Evolutionary conservation across 306 rosid genomes (phyloP), one percentile per base, ranked within the genome.

Genomic region (Castanea mollissima): DNA sequence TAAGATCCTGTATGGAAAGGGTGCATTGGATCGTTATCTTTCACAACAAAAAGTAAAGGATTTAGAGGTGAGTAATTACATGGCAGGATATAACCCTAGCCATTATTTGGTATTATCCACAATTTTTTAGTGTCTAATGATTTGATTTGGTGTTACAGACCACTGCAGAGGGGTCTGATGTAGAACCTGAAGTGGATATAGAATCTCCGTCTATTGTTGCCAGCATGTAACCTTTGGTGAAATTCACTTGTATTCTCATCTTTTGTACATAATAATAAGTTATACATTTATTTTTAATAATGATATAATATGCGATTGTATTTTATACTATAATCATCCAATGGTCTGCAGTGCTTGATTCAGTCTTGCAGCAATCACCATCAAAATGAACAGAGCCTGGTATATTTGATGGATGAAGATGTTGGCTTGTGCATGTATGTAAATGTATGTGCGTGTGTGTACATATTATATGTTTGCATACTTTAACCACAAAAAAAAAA

Each of bases 1-100:
- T 21, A 91, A 95, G 90, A 90, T 95, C 86, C 94, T 95, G 49
- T 84, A 89, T 63, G 96, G 97, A 14, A 83, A 86, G 34, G 98
- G 88, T 14, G 89, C 99, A 52, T 81, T 91, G 85, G 97, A 91
- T 82, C 79, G 78, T 23, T 89, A 91, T 81, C 90, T 90, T 81
- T 87, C 90, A 2, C 80, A 83, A 71, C 86, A 87, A 38, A 86
- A 85, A 79, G 59, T 41, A 51, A 88, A 77, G 58, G 78, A 82
- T 77, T 77, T 76, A 19, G 87, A 89, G 94, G 93, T 93, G 9
- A 4, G 81, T 62, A 79, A 54, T 13, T 38, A 41, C 67, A 70
- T 78, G 70, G 44, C 9, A 74, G 23, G 65, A 62, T 74, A 11
- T 67, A 14, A 32, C 34, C 59, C 52, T 62, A 70, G 74, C 56